These are phyloP conservation scores for Salvia hispanica DNA, from an alignment of 257 asterid species.

Conservation along the genomic window DNA sequence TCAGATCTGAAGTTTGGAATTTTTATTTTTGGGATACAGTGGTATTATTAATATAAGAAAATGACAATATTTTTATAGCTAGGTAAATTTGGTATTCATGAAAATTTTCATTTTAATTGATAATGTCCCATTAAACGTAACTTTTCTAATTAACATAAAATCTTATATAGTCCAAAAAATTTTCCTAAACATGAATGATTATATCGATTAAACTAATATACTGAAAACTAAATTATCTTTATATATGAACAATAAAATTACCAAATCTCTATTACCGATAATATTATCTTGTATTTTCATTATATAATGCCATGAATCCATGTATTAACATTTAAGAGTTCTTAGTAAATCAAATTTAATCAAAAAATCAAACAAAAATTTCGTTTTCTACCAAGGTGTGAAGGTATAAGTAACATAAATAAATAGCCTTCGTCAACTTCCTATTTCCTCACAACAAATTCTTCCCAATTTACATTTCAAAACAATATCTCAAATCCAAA, in stretches of 20 bases:
- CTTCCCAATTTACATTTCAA: background rate
- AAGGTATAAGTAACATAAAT: background rate
- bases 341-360: constrained; percentile 15
- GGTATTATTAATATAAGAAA: background rate
- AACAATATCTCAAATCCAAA: background rate
- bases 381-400: background rate
- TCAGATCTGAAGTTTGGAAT: background rate
- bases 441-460: background rate
- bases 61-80: background rate
- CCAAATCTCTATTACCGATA: background rate
- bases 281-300: background rate
- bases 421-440: constrained; percentile 15
- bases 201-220: background rate
- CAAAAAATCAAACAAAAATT: constrained; percentile 18
- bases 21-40: background rate
- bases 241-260: background rate
- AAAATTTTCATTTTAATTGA: background rate
- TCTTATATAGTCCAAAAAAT: background rate
- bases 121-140: background rate
- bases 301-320: background rate
- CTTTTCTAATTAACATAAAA: background rate
- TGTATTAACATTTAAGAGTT: background rate
- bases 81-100: background rate
- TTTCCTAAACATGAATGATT: background rate
- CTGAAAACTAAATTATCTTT: background rate